phyloP scores from a whole-genome alignment of 1,284 basidiomycete species.

The Moesziomyces sp. region DNA sequence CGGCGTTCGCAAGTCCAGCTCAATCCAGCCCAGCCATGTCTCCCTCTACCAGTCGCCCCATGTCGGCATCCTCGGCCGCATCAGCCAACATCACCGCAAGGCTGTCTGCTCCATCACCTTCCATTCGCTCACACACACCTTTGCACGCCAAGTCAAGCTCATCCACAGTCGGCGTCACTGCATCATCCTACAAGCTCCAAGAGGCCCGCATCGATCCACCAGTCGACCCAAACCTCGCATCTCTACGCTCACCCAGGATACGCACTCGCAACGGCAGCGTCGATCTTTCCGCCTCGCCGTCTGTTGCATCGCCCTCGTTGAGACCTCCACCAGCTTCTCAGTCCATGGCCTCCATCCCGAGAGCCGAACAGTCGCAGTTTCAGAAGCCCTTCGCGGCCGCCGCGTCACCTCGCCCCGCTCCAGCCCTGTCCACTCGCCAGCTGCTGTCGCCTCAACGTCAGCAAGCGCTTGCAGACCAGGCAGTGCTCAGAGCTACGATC shows the following conservation, averaged over 20 bases:
- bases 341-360: slow-evolving; percentile 11
- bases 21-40: slow-evolving; percentile 41
- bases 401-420: slow-evolving; percentile 12
- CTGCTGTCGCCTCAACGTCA: slow-evolving; percentile 28
- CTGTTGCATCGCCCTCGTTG: slow-evolving; percentile 9
- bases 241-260: slow-evolving; percentile 19
- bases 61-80: slow-evolving; percentile 20
- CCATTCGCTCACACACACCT: slow-evolving; percentile 22
- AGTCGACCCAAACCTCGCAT: slow-evolving; percentile 20
- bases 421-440: slow-evolving; percentile 10
- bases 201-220: slow-evolving; percentile 19
- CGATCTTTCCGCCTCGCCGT: slow-evolving; percentile 16
- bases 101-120: slow-evolving; percentile 28
- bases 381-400: slow-evolving; percentile 19
- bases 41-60: slow-evolving; percentile 19
- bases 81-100: slow-evolving; percentile 19
- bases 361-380: slow-evolving; percentile 20
- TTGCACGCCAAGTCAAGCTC: slow-evolving; percentile 23
- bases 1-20: slow-evolving; percentile 32
- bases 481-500: not conserved
- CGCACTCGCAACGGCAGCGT: slow-evolving; percentile 29
- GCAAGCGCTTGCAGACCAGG: slow-evolving; percentile 17
- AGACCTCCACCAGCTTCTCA: slow-evolving; percentile 13
- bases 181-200: slow-evolving; percentile 14
- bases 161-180: slow-evolving; percentile 11